Conservation (phyloP, 768 basidiomycete species). For the Rubroboletus satanas region DNA sequence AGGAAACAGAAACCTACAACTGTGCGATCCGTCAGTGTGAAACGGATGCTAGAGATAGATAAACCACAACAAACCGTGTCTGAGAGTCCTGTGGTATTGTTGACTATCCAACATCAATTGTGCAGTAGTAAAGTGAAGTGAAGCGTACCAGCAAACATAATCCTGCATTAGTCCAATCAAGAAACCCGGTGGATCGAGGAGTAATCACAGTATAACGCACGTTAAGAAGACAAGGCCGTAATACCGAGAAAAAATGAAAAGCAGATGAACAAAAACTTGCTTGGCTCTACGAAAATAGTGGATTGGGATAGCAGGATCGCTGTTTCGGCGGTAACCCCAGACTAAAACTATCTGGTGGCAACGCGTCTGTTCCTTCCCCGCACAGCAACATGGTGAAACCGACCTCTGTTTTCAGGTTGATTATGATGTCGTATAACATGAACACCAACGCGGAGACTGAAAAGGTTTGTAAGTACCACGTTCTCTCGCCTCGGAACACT, state of each 20-base stretch:
- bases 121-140: not conserved
- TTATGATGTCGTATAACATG: constrained; percentile 21
- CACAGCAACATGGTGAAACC: not conserved
- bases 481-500: not conserved
- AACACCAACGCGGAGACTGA: constrained; percentile 14
- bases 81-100: constrained; percentile 20
- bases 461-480: not conserved
- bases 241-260: constrained; percentile 25
- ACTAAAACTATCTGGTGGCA: constrained; percentile 13
- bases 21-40: not conserved
- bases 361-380: not conserved
- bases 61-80: constrained; percentile 8
- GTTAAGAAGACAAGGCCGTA: constrained; percentile 23
- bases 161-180: constrained; percentile 4
- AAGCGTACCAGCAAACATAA: constrained; percentile 15
- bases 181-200: not conserved
- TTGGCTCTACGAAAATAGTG: not conserved
- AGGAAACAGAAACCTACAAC: constrained; percentile 14
- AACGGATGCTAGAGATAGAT: not conserved
- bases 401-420: constrained; percentile 22
- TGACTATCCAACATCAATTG: constrained; percentile 10
- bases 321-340: constrained; percentile 8
- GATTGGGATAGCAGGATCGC: not conserved
- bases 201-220: constrained; percentile 1
- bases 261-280: constrained; percentile 7